These are phyloP conservation scores for Mycocentrospora acerina DNA, from an alignment of 2,329 filamentous ascomycete species.

Conservation along the genomic window DNA sequence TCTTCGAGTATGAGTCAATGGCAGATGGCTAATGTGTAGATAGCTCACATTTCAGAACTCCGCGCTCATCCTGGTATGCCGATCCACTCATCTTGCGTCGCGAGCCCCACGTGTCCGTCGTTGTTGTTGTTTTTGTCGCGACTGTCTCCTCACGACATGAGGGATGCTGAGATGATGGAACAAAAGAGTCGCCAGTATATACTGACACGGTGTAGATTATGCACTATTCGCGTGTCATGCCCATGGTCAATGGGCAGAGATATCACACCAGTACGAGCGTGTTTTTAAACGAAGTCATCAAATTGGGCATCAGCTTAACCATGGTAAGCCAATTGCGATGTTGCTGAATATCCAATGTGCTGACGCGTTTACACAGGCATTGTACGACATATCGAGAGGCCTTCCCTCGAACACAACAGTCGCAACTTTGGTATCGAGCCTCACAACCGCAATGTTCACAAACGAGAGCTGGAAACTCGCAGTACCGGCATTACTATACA, in stretches of 20 bases:
- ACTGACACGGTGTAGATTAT: conserved; percentile 63
- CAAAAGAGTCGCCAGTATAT: background rate
- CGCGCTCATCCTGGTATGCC: conserved; percentile 67
- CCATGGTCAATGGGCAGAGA: conserved; percentile 75
- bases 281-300: conserved; percentile 89
- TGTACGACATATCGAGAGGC: conserved; percentile 81
- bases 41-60: conserved; percentile 82
- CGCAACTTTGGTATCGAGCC: conserved; percentile 75
- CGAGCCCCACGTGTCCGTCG: conserved; percentile 6
- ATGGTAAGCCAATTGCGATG: conserved; percentile 50
- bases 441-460: conserved; percentile 79
- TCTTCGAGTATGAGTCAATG: background rate
- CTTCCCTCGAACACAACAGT: conserved; percentile 77
- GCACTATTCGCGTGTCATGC: conserved; percentile 95
- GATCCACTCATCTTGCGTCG: conserved; percentile 18
- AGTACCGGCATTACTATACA: conserved; percentile 85
- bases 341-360: background rate
- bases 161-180: too few species aligned
- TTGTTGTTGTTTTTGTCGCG: too few species aligned
- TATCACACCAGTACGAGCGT: conserved; percentile 95
- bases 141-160: too few species aligned
- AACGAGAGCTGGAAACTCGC: conserved; percentile 94
- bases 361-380: conserved; percentile 47
- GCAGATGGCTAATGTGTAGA: conserved; percentile 18
- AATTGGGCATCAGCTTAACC: conserved; percentile 81